Evolutionary conservation across 202 grass and related monocot genomes (phyloP).

Genomic region (Saccharum hybrid): DNA sequence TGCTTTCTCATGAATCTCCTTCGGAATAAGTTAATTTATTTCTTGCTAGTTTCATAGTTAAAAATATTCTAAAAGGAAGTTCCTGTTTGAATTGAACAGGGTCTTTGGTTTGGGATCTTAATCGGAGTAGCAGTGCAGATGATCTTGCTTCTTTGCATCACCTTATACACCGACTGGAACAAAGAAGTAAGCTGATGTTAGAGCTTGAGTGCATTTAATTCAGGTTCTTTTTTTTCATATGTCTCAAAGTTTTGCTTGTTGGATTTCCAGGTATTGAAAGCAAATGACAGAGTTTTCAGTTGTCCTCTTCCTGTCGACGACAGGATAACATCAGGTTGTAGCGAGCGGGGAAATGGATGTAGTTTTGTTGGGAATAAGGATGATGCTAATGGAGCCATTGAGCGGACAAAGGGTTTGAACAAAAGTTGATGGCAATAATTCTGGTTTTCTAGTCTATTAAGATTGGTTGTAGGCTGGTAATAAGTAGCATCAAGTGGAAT

Average conservation of each 20-base stretch:
- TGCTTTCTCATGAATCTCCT: background rate
- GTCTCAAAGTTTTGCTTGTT: background rate
- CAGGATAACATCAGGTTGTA: background rate
- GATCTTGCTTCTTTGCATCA: slow-evolving; percentile 48
- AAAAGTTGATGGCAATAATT: background rate
- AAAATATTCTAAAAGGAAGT: background rate
- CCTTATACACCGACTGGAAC: slow-evolving; percentile 57
- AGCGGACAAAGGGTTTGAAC: background rate
- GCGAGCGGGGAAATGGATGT: background rate
- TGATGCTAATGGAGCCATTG: background rate
- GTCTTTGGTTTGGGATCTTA: slow-evolving; percentile 69
- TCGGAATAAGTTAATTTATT: background rate
- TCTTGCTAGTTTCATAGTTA: background rate
- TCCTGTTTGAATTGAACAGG: slow-evolving; percentile 33
- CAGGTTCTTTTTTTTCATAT: background rate
- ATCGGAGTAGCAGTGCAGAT: slow-evolving; percentile 54
- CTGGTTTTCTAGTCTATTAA: background rate
- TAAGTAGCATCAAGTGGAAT: background rate
- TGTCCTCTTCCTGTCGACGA: slow-evolving; percentile 17
- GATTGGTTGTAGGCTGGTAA: background rate
- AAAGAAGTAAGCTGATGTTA: slow-evolving; percentile 49
- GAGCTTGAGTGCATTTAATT: background rate
- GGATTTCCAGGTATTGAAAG: slow-evolving; percentile 48
- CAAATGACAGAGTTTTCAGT: slow-evolving; percentile 53
- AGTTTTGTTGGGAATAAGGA: background rate